Base-by-base conservation (phyloP, 2,329 filamentous ascomycete genomes). In the Mariannaea sp. region DNA sequence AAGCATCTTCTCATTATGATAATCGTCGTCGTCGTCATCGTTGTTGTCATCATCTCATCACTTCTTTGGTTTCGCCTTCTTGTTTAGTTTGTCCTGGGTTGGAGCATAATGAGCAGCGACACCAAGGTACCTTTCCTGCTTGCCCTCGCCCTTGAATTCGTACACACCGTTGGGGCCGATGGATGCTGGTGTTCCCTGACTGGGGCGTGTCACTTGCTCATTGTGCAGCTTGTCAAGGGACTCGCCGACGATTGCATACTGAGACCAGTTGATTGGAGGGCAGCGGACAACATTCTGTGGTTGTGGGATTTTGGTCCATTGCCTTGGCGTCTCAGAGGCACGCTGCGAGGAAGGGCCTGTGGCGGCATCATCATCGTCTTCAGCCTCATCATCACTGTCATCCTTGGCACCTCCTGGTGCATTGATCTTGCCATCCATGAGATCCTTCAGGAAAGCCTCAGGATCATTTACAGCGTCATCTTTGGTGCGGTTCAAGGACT, bases 231-330 rank as follows among this genome's bases (percentile, higher is more conserved):
- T 89, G 71, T 97, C 91, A 29, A 97, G 78, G 1, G 90, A 84
- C 17, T 73, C 69, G 42, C 91, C 92, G 3, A 94, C 85, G n/a
- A 97, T 80, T 63, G 90, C 90, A 71, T 97, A 97, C 68, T 96
- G 92, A 10, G 86, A 84, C 93, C 93, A 97, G 75, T 97, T 96
- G 67, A 97, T 87, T 7, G 90, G 88, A 7, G 93, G 93, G 74
- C 87, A 91, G 33, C 92, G 86, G 20, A 95, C 87, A 1, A 97
- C 77, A 62, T 89, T 89, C 71, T 97, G 93, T 6, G 89, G 85
- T 12, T 81, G 81, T 0, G 92, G 92, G 12, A 97, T 81, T 14
- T 75, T 75, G 2, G 82, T 77, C 76, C 92, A 92, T 2, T 75
- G 59, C 26, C 59, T 64, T 17, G 62, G 66, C 49, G 62, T 67